Conservation (phyloP, 2,329 filamentous ascomycete species). For the Monilinia polystroma region DNA sequence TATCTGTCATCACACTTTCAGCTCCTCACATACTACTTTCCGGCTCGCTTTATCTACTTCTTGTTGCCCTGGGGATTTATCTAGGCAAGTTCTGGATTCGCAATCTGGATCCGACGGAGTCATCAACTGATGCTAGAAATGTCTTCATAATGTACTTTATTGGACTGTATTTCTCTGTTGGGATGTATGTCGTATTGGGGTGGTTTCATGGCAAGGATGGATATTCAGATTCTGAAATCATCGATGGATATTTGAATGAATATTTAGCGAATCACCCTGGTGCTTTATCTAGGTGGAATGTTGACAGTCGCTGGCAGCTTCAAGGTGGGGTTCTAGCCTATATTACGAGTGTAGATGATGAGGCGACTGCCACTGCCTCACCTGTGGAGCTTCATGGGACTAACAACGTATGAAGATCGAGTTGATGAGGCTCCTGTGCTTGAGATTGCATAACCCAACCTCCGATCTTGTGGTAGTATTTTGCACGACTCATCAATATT, state of each 20-base stretch:
- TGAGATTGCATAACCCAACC: too few relatives aligned
- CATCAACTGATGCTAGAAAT: constrained; percentile 2
- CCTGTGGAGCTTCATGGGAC: too few relatives aligned
- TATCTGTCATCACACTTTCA: not conserved
- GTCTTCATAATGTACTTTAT: not conserved
- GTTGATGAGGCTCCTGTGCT: too few relatives aligned
- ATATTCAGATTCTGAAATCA: not conserved
- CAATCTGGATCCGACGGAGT: not conserved
- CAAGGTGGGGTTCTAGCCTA: too few relatives aligned
- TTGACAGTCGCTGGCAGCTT: too few relatives aligned
- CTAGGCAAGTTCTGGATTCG: not conserved
- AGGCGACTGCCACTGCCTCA: too few relatives aligned
- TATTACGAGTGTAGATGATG: too few relatives aligned
- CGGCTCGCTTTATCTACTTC: not conserved
- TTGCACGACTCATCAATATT: too few relatives aligned
- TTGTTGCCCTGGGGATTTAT: constrained; percentile 1
- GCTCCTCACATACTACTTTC: not conserved
- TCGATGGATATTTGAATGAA: not conserved
- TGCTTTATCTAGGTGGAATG: not conserved
- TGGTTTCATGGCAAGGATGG: not conserved
- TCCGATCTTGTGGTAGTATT: too few relatives aligned
- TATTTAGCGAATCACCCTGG: not conserved
- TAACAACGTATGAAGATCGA: too few relatives aligned
- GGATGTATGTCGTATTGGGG: not conserved
- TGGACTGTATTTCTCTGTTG: not conserved